Conservation (phyloP, 345 rosid genomes). For the Angophora floribunda region DNA sequence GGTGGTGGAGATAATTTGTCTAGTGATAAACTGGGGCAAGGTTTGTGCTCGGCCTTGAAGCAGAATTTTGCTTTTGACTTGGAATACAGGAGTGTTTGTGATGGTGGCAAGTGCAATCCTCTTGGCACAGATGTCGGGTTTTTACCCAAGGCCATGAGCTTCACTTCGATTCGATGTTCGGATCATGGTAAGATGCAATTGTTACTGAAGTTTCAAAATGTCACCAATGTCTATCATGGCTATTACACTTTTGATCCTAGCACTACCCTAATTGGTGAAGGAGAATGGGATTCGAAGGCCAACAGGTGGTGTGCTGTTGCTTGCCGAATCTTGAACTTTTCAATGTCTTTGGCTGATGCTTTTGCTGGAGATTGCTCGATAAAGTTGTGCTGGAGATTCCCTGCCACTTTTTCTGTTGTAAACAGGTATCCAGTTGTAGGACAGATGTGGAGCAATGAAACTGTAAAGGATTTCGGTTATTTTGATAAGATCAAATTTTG, state of each 20-base stretch:
- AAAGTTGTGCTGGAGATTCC: conserved; percentile 60
- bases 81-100: conserved; percentile 40
- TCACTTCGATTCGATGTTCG: conserved; percentile 31
- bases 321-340: conserved; percentile 49
- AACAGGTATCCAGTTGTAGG: conserved; percentile 38
- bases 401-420: conserved; percentile 32
- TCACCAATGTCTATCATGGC: not conserved
- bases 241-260: conserved; percentile 40
- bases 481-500: conserved; percentile 35
- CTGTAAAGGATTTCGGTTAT: conserved; percentile 31
- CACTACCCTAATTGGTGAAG: conserved; percentile 61
- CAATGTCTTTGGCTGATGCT: conserved; percentile 30
- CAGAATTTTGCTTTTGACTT: conserved; percentile 22
- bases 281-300: conserved; percentile 61
- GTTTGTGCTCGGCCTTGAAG: conserved; percentile 29
- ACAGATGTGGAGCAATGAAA: conserved; percentile 46
- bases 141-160: conserved; percentile 28
- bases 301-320: conserved; percentile 51
- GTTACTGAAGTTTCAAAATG: conserved; percentile 36
- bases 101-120: conserved; percentile 30
- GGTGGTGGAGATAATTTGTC: conserved; percentile 23
- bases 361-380: conserved; percentile 56
- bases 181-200: conserved; percentile 24
- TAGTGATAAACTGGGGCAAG: conserved; percentile 5
- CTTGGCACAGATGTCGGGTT: conserved; percentile 7